Percentiles rank a stretch among this genome's conserved stretches.
phyloP scores from a whole-genome alignment of 345 rosid genomes.

The Rhodamnia argentea region DNA sequence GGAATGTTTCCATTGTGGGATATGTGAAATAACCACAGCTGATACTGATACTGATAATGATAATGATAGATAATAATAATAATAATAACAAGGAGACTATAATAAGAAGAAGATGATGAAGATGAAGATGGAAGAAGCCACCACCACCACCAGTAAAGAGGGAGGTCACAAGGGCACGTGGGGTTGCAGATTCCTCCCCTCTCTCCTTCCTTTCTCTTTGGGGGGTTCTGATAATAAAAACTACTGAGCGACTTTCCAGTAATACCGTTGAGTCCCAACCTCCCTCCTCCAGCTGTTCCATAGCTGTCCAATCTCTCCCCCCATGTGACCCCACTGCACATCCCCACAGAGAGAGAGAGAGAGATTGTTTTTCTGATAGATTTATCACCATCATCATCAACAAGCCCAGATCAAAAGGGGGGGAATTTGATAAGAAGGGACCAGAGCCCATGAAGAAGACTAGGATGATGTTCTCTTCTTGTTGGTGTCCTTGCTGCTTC shows the following conservation, averaged over 20 bases:
- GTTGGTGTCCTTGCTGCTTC: neutral
- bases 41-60: neutral
- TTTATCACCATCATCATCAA: neutral
- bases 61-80: neutral
- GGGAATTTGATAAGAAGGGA: neutral
- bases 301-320: slow-evolving; percentile 57
- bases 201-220: neutral
- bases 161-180: slow-evolving; percentile 47
- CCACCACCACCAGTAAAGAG: slow-evolving; percentile 4
- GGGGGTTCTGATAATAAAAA: slow-evolving; percentile 10
- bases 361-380: neutral
- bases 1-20: slow-evolving; percentile 1
- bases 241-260: slow-evolving; percentile 60
- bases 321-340: slow-evolving; percentile 53
- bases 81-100: neutral
- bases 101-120: neutral
- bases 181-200: slow-evolving; percentile 23
- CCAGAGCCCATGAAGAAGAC: neutral
- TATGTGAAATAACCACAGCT: neutral
- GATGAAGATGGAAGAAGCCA: neutral
- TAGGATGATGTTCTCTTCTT: neutral
- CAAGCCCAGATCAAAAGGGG: neutral
- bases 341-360: neutral
- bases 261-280: slow-evolving; percentile 61
- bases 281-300: slow-evolving; percentile 51